phyloP scores from a whole-genome alignment of 2,329 filamentous ascomycete species.

The Geosmithia putterillii region DNA sequence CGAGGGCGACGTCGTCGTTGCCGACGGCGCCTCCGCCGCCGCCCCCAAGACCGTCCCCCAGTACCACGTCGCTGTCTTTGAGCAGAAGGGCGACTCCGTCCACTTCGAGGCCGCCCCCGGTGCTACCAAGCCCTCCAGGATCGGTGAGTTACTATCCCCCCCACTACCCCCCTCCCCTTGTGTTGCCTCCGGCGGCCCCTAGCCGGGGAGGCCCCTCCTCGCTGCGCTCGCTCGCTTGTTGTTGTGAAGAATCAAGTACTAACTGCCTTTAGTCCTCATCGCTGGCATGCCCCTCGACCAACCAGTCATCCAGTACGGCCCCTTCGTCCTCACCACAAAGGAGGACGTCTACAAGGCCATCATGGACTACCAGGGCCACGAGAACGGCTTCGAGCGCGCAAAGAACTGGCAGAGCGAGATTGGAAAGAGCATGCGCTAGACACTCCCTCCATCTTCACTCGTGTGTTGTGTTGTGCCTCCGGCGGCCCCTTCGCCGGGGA shows the following conservation, averaged over 20 bases:
- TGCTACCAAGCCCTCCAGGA: constrained; percentile 44
- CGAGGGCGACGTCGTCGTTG: constrained; percentile 42
- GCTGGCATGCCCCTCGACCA: constrained; percentile 73
- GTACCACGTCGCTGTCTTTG: constrained; percentile 86
- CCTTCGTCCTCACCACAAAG: constrained; percentile 65
- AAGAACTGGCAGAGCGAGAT: constrained; percentile 77
- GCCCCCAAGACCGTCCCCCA: constrained; percentile 43
- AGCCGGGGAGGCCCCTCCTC: too few species aligned
- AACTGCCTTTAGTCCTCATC: constrained; percentile 55
- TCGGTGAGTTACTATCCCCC: too few species aligned
- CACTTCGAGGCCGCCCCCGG: constrained; percentile 55
- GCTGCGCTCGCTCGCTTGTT: too few species aligned
- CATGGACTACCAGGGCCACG: constrained; percentile 58
- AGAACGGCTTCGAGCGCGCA: constrained; percentile 72
- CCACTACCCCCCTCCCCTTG: too few species aligned
- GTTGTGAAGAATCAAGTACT: constrained; percentile 1
- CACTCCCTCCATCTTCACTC: too few species aligned
- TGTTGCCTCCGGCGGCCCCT: too few species aligned
- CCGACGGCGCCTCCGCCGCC: constrained; percentile 42
- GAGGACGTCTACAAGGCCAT: constrained; percentile 68
- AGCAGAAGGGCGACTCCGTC: constrained; percentile 64
- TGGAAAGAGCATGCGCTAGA: constrained; percentile 56
- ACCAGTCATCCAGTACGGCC: constrained; percentile 71
- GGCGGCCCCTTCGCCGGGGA: too few species aligned
- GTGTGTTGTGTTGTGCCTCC: too few species aligned